Conservation (phyloP, 176 grass and related monocot genomes). For the Elymus sibiricus region DNA sequence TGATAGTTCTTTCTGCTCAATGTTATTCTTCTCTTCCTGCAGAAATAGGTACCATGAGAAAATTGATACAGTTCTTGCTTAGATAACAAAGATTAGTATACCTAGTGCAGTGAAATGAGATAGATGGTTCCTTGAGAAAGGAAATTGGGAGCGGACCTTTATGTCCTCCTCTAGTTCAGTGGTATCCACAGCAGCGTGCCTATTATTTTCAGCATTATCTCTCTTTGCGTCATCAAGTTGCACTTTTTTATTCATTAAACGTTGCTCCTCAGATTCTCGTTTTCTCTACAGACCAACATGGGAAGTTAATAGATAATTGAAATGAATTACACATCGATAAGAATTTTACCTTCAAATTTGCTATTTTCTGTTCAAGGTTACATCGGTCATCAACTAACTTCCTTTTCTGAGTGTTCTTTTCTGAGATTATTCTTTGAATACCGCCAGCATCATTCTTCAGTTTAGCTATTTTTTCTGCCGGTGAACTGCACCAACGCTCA, state of each 20-base stretch:
- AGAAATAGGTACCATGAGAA: constrained; percentile 23
- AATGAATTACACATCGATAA: not conserved
- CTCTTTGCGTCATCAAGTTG: constrained; percentile 55
- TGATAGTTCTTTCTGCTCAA: constrained; percentile 48
- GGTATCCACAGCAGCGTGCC: constrained; percentile 37
- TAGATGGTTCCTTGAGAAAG: constrained; percentile 11
- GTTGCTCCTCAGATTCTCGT: constrained; percentile 38
- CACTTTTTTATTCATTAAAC: constrained; percentile 46
- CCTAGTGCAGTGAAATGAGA: constrained; percentile 9
- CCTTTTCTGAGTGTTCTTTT: constrained; percentile 32
- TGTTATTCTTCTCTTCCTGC: constrained; percentile 56
- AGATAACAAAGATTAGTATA: constrained; percentile 2
- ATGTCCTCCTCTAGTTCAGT: constrained; percentile 76
- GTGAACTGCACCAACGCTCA: constrained; percentile 65
- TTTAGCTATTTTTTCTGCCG: constrained; percentile 60
- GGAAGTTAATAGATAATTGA: constrained; percentile 3
- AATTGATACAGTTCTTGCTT: constrained; percentile 8
- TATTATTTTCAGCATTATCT: constrained; percentile 49
- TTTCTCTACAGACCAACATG: constrained; percentile 48
- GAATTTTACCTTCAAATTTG: constrained; percentile 63
- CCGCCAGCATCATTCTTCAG: constrained; percentile 43
- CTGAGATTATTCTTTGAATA: constrained; percentile 36
- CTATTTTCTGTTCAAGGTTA: constrained; percentile 30
- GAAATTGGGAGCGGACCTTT: constrained; percentile 41
- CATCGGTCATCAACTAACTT: constrained; percentile 20